Evolutionary conservation across 805 yeast species (phyloP).

Genomic region (Blastobotrys robertii): DNA sequence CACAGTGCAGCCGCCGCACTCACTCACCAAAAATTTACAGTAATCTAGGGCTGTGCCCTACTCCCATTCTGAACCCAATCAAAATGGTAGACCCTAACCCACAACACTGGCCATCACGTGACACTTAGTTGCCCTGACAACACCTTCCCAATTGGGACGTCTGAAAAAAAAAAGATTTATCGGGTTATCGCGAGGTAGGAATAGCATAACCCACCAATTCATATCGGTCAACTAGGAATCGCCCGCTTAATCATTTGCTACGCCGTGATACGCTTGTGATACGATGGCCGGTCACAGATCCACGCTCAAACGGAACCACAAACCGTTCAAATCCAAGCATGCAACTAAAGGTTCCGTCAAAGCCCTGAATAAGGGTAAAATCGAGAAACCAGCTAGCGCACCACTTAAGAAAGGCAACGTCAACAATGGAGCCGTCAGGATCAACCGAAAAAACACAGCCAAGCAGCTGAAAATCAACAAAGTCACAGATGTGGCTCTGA

Average conservation of each 20-base stretch:
- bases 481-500: slow-evolving; percentile 46
- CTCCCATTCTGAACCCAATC: too few species aligned
- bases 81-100: too few species aligned
- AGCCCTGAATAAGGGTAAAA: slow-evolving; percentile 70
- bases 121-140: too few species aligned
- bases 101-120: too few species aligned
- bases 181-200: not conserved
- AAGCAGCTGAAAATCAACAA: slow-evolving; percentile 71
- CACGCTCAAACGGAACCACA: slow-evolving; percentile 73
- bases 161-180: slow-evolving; percentile 1
- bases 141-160: not conserved
- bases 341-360: slow-evolving; percentile 82
- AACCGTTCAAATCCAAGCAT: slow-evolving; percentile 86
- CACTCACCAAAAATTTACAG: too few species aligned
- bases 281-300: slow-evolving; percentile 53
- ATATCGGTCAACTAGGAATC: too few species aligned
- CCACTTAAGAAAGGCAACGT: not conserved
- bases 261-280: too few species aligned
- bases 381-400: slow-evolving; percentile 46
- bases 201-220: not conserved
- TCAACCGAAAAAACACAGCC: slow-evolving; percentile 68
- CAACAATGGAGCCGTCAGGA: slow-evolving; percentile 29
- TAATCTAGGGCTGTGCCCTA: too few species aligned
- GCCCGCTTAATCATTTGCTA: too few species aligned
- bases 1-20: too few species aligned